Evolutionary conservation across 2,329 filamentous ascomycete genomes (phyloP), one percentile per base, ranked within the genome.

Genomic region (Colletotrichum kahawae): DNA sequence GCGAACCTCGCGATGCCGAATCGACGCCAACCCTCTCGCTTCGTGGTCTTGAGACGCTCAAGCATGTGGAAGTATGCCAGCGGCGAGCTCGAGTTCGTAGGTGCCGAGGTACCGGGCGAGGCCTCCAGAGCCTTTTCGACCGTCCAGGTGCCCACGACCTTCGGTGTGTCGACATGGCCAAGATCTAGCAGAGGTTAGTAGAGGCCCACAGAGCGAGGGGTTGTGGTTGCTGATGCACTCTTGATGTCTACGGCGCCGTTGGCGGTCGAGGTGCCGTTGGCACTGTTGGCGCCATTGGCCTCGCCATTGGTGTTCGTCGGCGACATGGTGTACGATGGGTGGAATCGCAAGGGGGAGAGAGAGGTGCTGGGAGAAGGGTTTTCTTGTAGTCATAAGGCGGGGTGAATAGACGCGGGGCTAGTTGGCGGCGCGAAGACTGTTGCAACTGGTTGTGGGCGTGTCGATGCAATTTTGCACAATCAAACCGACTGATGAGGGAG

Each of bases 31-130:
- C 97, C 97, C 85, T 98, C 97, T 76, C 97, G 94, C 85, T 98
- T 97, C 76, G 95, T 98, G 9, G 96, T 98, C 90, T 99, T 99
- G 72, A 99, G 91, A 65, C 95, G 94, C 85, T 98, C 95, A 77
- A 99, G 91, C 76, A 98, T 89, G 87, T 99, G 97, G 85, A 99
- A 98, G 88, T 98, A 98, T 38, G 95, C 92, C 13, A 98, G 83
- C 1, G 96, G 96, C 1, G 95, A 97, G 75, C 88, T 84, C 9
- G 94, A 90, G 71, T 91, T 88, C 78, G 92, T 88, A 29, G 85
- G 80, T 3, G 90, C 91, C 89, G 90, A 21, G 12, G 74, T 67
- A 8, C 64, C 65, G 10, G 68, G 36, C 7, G 66, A 65, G 29
- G 60, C 63, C 16, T 77, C 70, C 21, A 80, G 48, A n/a, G 76